phyloP scores from a whole-genome alignment of 257 asterid species.

The Nicotiana obtusifolia region DNA sequence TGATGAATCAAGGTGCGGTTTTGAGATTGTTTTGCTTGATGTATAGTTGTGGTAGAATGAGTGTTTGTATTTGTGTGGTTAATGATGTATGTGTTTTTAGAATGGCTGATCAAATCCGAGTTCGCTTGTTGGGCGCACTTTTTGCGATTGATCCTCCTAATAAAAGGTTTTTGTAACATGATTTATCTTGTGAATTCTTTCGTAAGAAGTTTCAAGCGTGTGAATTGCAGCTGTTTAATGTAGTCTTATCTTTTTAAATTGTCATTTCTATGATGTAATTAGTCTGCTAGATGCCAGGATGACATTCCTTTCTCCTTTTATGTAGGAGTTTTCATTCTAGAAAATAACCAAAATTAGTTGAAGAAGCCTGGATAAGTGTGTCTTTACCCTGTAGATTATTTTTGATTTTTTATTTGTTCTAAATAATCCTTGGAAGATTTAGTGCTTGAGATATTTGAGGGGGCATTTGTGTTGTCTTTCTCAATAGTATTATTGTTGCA shows the following conservation, averaged over 20 bases:
- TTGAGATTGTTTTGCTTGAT: neutral
- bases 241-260: neutral
- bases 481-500: neutral
- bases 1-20: constrained; percentile 82
- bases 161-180: neutral
- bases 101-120: neutral
- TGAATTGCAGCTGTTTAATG: neutral
- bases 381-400: neutral
- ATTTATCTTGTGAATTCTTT: neutral
- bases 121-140: neutral
- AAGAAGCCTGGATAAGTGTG: neutral
- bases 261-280: neutral
- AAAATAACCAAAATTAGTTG: neutral
- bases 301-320: neutral
- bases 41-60: neutral
- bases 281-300: neutral
- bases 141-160: neutral
- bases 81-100: constrained; percentile 16
- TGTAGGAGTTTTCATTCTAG: neutral
- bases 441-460: neutral
- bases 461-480: neutral
- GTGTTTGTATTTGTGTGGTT: neutral
- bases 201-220: neutral
- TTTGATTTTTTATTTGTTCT: neutral
- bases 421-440: neutral